A percentile compares a stretch with the other conserved stretches of the same genome.
Evolutionary conservation across 1,139 yeast genomes (phyloP).

Genomic region (Pneumocystis wakefieldiae): DNA sequence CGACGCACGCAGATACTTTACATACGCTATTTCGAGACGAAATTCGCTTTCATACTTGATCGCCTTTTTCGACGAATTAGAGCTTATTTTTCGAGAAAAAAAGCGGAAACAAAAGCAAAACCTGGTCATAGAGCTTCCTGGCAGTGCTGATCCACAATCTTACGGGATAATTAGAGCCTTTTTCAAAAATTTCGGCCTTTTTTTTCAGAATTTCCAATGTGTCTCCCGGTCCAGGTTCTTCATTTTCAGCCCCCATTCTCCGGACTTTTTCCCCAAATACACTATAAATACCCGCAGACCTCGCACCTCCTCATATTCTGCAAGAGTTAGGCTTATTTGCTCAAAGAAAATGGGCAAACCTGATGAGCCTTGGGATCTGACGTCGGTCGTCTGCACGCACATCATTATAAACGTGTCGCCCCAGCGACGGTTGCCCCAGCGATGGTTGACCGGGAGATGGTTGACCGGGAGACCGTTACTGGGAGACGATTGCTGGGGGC

Average conservation of each 20-base stretch:
- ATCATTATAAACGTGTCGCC: no score
- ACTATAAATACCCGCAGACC: neutral
- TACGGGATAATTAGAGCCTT: neutral
- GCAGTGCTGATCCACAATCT: neutral
- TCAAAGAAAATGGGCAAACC: no score
- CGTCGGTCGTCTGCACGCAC: no score
- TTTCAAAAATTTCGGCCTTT: neutral
- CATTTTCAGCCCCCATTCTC: neutral
- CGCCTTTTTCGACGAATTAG: neutral
- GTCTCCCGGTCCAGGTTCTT: neutral
- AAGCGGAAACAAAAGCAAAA: neutral
- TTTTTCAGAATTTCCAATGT: neutral
- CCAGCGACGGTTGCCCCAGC: no score
- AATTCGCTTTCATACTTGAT: neutral
- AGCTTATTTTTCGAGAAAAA: neutral
- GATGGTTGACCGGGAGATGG: no score
- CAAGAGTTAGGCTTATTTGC: no score
- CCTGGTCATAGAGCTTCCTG: neutral
- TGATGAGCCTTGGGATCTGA: no score
- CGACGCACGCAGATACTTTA: neutral
- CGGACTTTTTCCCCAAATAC: neutral
- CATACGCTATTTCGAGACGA: neutral
- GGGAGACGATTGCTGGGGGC: no score
- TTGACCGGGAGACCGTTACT: no score
- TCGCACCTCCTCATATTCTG: no score